Evolutionary conservation across 768 basidiomycete genomes (phyloP).

Genomic region (Hypsizygus marmoreus): DNA sequence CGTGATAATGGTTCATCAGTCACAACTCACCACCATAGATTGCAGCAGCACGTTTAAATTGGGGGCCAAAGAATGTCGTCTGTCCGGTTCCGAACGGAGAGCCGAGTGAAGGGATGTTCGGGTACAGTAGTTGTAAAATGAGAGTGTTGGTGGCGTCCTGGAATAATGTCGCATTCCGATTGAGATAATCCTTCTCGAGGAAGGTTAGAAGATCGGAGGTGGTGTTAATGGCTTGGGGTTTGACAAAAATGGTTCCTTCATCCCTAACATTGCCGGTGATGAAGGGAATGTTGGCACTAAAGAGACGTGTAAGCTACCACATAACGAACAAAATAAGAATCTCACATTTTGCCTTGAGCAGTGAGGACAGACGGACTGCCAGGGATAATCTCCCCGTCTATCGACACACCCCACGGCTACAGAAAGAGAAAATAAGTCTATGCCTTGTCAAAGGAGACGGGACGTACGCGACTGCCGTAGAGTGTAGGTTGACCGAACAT

Average conservation of each 20-base stretch:
- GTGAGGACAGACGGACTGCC: conserved; percentile 19
- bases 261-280: conserved; percentile 20
- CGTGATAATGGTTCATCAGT: background rate
- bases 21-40: conserved; percentile 17
- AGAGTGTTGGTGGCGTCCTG: conserved; percentile 18
- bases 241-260: conserved; percentile 22
- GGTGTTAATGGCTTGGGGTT: conserved; percentile 17
- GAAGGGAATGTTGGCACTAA: conserved; percentile 20
- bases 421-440: background rate
- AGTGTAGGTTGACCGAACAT: conserved; percentile 16
- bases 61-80: conserved; percentile 32
- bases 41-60: conserved; percentile 21
- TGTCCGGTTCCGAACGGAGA: conserved; percentile 46
- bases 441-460: background rate
- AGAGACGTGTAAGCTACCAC: background rate
- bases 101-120: conserved; percentile 39
- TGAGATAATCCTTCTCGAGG: conserved; percentile 21
- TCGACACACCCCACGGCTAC: conserved; percentile 21
- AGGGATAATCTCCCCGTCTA: conserved; percentile 21
- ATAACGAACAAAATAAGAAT: background rate
- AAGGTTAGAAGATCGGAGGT: conserved; percentile 18
- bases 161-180: conserved; percentile 21
- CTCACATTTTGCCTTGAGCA: conserved; percentile 20
- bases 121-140: conserved; percentile 37
- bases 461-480: conserved; percentile 19